Base-by-base conservation (phyloP, 1,139 yeast genomes). In the Hansenula lynferdii region DNA sequence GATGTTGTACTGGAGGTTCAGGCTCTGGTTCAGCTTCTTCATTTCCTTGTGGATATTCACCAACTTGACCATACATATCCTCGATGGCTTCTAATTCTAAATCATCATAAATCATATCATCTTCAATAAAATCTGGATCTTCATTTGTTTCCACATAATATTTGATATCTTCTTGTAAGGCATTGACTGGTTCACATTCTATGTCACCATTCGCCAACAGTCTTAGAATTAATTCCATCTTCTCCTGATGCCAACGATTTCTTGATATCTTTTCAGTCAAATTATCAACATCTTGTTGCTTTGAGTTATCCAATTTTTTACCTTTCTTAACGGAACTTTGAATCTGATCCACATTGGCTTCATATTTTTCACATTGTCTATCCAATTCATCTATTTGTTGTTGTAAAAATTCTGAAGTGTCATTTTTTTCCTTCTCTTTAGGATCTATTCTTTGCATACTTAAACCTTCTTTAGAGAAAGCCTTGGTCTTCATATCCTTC, bases 51-150 rank as follows among this genome's bases (percentile, higher is more conserved):
- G 69, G 69, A 31, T 66, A 63, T 38, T 70, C 75, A 41, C 72
- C 77, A 41, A 69, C 69, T 21, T 67, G 65, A 20, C 77, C 80
- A 37, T 65, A 68, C 8, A 68, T 69, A 38, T 75, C 79, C 35
- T 77, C 84, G 30, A 75, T 77, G 34, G 81, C 87, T 40, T 78
- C 87, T 37, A 87, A 72, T 39, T 85, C 92, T 48, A 92, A 72
- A 42, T 80, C 89, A 50, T 92, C 97, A 58, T 92, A 92, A 47
- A 92, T 79, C 26, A 89, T 92, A 53, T 92, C 97, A 60, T 92
- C 96, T 56, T 92, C 97, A 19, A 92, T 85, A 60, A 89, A 94
- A 54, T 90, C 96, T n/a, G 82, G 95, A 42, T 89, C 97, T 62
- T 85, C 95, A 57, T 92, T 94, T 47, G 92, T 85, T 47, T 92